These are phyloP conservation scores for Fallopia convolvulus DNA, from an alignment of 148 eudicot species.

Conservation along the genomic window DNA sequence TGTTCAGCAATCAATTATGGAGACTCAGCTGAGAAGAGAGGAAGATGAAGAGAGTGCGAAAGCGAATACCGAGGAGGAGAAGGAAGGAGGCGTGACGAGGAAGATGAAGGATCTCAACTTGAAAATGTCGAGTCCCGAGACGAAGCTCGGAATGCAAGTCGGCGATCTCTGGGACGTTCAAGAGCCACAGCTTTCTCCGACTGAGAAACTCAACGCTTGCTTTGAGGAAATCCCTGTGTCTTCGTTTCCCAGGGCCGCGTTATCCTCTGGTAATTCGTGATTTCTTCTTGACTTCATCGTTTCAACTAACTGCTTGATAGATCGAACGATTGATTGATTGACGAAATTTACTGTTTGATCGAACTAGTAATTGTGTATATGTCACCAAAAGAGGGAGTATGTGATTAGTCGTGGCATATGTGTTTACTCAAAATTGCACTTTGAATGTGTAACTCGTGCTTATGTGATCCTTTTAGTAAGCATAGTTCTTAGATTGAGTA, in stretches of 20 bases:
- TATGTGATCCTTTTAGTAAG: not conserved
- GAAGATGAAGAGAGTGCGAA: constrained; percentile 11
- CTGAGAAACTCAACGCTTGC: constrained; percentile 90
- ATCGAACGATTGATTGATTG: not conserved
- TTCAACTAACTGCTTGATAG: not conserved
- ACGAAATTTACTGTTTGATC: not conserved
- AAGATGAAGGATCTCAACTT: constrained; percentile 11
- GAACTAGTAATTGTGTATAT: not conserved
- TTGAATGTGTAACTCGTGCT: not conserved
- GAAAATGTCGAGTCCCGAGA: constrained; percentile 65
- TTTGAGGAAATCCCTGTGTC: constrained; percentile 84
- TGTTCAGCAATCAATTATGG: constrained; percentile 9
- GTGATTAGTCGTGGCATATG: not conserved
- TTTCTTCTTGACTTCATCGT: not conserved
- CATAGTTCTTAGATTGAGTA: not conserved
- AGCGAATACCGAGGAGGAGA: constrained; percentile 14
- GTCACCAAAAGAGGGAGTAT: not conserved
- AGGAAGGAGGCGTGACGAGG: constrained; percentile 10
- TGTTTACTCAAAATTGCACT: not conserved
- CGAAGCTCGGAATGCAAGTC: constrained; percentile 63
- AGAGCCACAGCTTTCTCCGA: constrained; percentile 64
- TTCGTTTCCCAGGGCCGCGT: constrained; percentile 57
- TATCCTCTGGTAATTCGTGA: constrained; percentile 41
- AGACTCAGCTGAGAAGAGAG: constrained; percentile 15
- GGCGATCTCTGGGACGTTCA: constrained; percentile 82